phyloP scores from a whole-genome alignment of 2,329 filamentous ascomycete genomes.

The Epichloe aotearoae region DNA sequence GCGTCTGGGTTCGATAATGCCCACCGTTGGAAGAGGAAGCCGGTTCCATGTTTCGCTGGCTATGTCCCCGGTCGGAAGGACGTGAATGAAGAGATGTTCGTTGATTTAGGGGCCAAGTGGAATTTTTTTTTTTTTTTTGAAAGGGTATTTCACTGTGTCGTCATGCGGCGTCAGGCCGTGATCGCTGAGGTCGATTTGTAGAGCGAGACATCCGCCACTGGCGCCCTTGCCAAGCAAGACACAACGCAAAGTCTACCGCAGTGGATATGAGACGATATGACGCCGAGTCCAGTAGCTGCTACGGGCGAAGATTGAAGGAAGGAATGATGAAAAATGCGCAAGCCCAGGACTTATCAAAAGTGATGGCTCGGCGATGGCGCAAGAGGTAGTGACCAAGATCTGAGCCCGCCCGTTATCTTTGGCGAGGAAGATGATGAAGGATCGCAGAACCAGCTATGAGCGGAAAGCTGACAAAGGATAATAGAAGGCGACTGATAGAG shows the following conservation, averaged over 20 bases:
- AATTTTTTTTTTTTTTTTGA: no score
- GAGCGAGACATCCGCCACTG: conserved; percentile 1
- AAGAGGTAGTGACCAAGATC: not conserved
- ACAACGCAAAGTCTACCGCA: not conserved
- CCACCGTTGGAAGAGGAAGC: not conserved
- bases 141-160: not conserved
- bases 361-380: not conserved
- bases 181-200: not conserved
- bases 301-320: not conserved
- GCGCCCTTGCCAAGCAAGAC: not conserved
- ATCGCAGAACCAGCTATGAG: not conserved
- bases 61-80: no score
- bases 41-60: not conserved
- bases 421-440: not conserved
- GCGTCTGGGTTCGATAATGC: not conserved
- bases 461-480: no score
- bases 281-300: not conserved
- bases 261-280: not conserved
- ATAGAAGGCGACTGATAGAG: not conserved
- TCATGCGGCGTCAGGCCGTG: not conserved
- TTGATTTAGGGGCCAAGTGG: no score
- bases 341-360: not conserved
- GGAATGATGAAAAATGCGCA: not conserved
- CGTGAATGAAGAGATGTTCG: no score
- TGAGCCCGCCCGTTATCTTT: not conserved